Conservation (phyloP, 257 asterid species). For the Gentiana straminea region DNA sequence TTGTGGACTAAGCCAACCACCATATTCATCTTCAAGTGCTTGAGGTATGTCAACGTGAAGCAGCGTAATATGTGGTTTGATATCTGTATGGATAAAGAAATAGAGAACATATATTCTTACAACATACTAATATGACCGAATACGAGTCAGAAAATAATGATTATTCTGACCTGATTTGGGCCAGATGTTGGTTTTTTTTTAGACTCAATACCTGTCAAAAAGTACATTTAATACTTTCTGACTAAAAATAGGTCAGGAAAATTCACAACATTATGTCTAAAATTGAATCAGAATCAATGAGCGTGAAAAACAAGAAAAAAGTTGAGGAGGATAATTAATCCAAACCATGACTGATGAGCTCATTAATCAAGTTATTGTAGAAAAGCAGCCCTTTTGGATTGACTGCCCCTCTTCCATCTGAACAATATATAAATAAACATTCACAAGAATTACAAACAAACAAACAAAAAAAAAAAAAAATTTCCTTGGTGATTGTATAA, state of each 20-base stretch:
- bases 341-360: conserved; percentile 29
- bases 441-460: background rate
- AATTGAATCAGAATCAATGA: too few relatives aligned
- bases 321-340: background rate
- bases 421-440: background rate
- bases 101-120: background rate
- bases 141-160: too few relatives aligned
- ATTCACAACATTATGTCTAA: too few relatives aligned
- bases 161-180: too few relatives aligned
- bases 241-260: too few relatives aligned
- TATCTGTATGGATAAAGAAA: conserved; percentile 23
- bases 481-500: background rate
- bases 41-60: conserved; percentile 46
- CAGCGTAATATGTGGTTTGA: conserved; percentile 41
- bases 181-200: too few relatives aligned
- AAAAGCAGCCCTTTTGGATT: conserved; percentile 31
- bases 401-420: conserved; percentile 24
- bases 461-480: background rate
- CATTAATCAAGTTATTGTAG: conserved; percentile 47
- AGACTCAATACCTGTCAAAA: too few relatives aligned
- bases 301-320: too few relatives aligned
- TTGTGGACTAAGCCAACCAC: conserved; percentile 44
- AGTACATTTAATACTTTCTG: too few relatives aligned
- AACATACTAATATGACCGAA: background rate
- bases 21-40: conserved; percentile 43